Percentiles rank a stretch among this genome's conserved stretches.
phyloP scores from a whole-genome alignment of 495 filamentous ascomycete genomes.

The Aspergillus funiculosus region DNA sequence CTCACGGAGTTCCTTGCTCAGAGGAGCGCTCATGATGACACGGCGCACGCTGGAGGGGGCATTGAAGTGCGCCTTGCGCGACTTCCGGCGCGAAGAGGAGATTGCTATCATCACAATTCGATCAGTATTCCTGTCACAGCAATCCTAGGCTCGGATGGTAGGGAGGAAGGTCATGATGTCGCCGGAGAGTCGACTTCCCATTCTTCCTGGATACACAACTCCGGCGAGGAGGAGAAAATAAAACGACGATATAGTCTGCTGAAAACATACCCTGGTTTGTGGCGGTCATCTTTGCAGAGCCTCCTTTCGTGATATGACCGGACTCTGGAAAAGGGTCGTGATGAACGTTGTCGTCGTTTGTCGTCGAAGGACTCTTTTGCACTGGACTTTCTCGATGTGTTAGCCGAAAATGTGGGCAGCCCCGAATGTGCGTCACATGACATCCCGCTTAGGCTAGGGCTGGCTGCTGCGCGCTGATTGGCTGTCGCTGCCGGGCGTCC shows the following conservation, averaged over 20 bases:
- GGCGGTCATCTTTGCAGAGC: slow-evolving; percentile 38
- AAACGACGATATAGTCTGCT: background rate
- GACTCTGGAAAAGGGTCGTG: slow-evolving; percentile 29
- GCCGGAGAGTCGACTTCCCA: background rate
- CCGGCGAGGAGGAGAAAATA: background rate
- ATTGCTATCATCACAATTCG: slow-evolving; percentile 1
- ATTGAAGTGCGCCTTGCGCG: slow-evolving; percentile 92
- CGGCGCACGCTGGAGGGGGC: slow-evolving; percentile 89
- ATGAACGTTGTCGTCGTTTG: slow-evolving; percentile 33
- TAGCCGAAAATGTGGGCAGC: slow-evolving; percentile 19
- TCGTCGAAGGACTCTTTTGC: slow-evolving; percentile 25
- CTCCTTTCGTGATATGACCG: slow-evolving; percentile 28
- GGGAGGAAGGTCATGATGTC: background rate
- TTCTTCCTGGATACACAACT: background rate
- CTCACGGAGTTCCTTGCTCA: slow-evolving; percentile 91
- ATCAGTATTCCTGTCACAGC: background rate
- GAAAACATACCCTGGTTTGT: slow-evolving; percentile 35
- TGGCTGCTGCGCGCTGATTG: slow-evolving; percentile 20
- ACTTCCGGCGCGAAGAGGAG: slow-evolving; percentile 88
- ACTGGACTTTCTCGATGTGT: slow-evolving; percentile 25
- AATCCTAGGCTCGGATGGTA: background rate
- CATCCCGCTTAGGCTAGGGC: slow-evolving; percentile 26
- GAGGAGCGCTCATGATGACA: slow-evolving; percentile 86
- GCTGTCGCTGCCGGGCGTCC: background rate
- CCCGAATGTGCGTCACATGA: slow-evolving; percentile 42